Percentiles rank a stretch among this genome's conserved stretches.
Conservation (phyloP, 2,329 filamentous ascomycete species). For the Fusarium decemcellulare region DNA sequence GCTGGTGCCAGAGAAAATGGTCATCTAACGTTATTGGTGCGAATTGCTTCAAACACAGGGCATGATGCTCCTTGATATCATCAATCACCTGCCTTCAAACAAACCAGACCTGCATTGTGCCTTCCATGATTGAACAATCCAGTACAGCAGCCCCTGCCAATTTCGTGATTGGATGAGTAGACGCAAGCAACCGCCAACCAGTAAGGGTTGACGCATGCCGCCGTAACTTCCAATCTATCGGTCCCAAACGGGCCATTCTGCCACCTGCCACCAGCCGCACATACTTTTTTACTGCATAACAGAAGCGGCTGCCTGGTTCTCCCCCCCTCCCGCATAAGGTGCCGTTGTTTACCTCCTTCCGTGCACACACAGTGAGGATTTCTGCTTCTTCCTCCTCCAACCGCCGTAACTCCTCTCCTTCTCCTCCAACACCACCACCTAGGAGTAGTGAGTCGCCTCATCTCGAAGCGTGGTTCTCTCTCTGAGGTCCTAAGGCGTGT, state of each 20-base stretch:
- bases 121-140: no score
- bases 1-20: no score
- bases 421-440: not conserved
- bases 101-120: no score
- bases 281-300: not conserved
- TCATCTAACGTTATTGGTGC: no score
- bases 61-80: no score
- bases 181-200: no score
- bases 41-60: no score
- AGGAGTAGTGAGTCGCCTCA: conserved; percentile 12
- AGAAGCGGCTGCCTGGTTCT: not conserved
- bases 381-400: conserved; percentile 1
- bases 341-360: conserved; percentile 17
- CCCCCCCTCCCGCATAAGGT: not conserved
- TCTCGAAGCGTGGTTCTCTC: not conserved
- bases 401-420: not conserved
- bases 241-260: not conserved
- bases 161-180: not conserved
- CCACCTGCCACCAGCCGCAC: not conserved
- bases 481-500: conserved; percentile 9
- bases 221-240: not conserved
- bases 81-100: no score
- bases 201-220: conserved; percentile 8
- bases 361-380: conserved; percentile 5
- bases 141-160: not conserved